These are phyloP conservation scores for Vitis hybrid DNA, from an alignment of 177 flowering plant genomes.

Conservation along the genomic window DNA sequence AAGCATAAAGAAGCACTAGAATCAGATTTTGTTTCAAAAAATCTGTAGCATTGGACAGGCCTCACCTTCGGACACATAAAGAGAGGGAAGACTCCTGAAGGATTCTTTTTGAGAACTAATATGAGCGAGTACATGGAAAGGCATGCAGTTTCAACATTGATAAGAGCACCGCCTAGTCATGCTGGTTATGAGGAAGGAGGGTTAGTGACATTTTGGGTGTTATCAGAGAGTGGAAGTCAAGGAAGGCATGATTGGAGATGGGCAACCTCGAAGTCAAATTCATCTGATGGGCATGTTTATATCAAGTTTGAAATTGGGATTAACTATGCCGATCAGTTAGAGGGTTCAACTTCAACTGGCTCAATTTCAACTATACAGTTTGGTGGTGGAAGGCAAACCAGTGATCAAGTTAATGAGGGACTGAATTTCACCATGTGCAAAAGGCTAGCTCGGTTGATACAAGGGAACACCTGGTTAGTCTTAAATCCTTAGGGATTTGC, in stretches of 20 bases:
- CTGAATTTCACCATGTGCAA: slow-evolving; percentile 80
- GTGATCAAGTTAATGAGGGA: slow-evolving; percentile 42
- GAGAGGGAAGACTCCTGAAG: no score
- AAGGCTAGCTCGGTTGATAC: slow-evolving; percentile 46
- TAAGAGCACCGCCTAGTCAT: no score
- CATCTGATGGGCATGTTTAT: slow-evolving; percentile 46
- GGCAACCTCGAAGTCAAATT: slow-evolving; percentile 57
- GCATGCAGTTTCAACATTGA: no score
- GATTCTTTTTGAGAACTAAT: no score
- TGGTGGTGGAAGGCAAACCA: slow-evolving; percentile 29
- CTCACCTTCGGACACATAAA: no score
- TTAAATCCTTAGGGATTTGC: no score
- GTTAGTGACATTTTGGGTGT: slow-evolving; percentile 37
- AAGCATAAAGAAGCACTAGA: no score
- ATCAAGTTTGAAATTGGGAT: slow-evolving; percentile 67
- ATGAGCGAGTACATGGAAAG: no score
- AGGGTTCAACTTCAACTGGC: slow-evolving; percentile 17
- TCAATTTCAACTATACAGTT: slow-evolving; percentile 19
- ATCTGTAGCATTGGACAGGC: no score
- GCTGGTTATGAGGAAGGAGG: slow-evolving; percentile 22
- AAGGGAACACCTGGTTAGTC: no score
- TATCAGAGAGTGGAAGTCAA: slow-evolving; percentile 40
- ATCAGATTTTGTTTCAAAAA: no score
- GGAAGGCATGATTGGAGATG: slow-evolving; percentile 57
- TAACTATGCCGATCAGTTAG: slow-evolving; percentile 22